These are phyloP conservation scores for Cochlearia excelsa DNA, from an alignment of 345 rosid genomes.

Conservation along the genomic window DNA sequence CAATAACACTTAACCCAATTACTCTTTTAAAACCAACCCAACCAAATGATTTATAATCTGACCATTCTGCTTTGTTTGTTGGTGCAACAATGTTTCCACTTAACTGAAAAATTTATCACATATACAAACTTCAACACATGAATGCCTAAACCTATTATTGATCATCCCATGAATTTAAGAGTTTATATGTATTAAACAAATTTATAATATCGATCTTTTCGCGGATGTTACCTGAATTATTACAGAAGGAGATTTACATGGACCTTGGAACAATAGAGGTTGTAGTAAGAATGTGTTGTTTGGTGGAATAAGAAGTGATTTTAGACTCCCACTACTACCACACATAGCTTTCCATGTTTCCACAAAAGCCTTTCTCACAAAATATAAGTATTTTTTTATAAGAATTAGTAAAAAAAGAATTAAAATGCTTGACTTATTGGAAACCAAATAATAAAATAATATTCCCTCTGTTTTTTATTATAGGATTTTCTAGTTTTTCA, in stretches of 20 bases:
- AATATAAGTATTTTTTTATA: neutral
- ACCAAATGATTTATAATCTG: neutral
- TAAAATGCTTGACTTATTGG: neutral
- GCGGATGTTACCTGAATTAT: constrained; percentile 37
- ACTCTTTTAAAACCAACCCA: constrained; percentile 10
- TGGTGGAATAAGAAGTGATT: constrained; percentile 32
- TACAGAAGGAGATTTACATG: constrained; percentile 39
- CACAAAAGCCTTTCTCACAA: constrained; percentile 37
- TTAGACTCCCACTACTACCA: constrained; percentile 2
- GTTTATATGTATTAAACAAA: too few relatives aligned
- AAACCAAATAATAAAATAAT: too few relatives aligned
- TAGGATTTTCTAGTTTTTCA: too few relatives aligned
- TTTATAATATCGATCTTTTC: neutral
- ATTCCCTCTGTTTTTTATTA: too few relatives aligned
- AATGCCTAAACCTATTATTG: too few relatives aligned
- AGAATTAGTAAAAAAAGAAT: neutral
- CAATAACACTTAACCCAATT: neutral
- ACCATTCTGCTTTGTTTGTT: constrained; percentile 18
- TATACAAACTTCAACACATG: neutral
- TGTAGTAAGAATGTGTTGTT: constrained; percentile 40
- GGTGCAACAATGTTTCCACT: constrained; percentile 24
- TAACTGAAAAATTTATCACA: constrained; percentile 7
- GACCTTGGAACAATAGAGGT: constrained; percentile 46
- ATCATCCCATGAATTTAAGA: too few relatives aligned
- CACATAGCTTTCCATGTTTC: constrained; percentile 47